phyloP scores from a whole-genome alignment of 2,329 filamentous ascomycete species.

The Endoconidiophora polonica region DNA sequence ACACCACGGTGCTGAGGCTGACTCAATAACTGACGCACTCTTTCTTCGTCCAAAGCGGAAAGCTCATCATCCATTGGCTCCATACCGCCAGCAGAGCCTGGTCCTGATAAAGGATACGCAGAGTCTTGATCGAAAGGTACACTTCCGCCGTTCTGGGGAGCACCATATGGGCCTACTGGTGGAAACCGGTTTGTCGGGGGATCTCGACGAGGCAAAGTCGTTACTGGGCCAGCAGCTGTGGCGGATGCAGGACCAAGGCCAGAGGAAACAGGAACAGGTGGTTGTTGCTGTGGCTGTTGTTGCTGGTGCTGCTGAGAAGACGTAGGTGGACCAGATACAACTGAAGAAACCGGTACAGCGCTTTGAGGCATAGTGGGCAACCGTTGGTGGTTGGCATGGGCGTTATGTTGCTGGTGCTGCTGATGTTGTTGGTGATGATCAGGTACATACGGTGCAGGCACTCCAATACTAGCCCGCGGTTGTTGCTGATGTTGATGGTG shows the following conservation, averaged over 20 bases:
- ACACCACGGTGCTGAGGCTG: slow-evolving; percentile 11
- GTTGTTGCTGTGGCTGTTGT: background rate
- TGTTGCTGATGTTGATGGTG: slow-evolving; percentile 3
- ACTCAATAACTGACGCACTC: slow-evolving; percentile 8
- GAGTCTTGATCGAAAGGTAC: background rate
- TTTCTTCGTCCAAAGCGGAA: slow-evolving; percentile 7
- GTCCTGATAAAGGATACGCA: slow-evolving; percentile 1
- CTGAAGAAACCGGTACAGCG: slow-evolving; percentile 5
- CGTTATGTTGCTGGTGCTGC: slow-evolving; percentile 6
- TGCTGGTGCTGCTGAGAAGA: slow-evolving; percentile 1
- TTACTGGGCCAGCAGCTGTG: background rate
- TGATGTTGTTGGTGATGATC: slow-evolving; percentile 10
- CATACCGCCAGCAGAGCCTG: slow-evolving; percentile 2
- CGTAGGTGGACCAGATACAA: slow-evolving; percentile 1
- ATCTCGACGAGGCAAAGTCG: slow-evolving; percentile 1
- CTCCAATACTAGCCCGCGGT: background rate
- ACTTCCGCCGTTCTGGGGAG: background rate
- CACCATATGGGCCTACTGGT: background rate
- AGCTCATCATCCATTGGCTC: slow-evolving; percentile 11
- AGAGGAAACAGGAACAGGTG: background rate
- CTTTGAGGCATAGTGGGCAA: slow-evolving; percentile 3
- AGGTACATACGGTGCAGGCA: slow-evolving; percentile 1
- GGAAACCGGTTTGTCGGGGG: background rate
- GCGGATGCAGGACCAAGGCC: background rate
- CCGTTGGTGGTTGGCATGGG: slow-evolving; percentile 4